A percentile compares a stretch with the other conserved stretches of the same genome.
phyloP scores from a whole-genome alignment of 345 rosid genomes.

The Aegle marmelos region DNA sequence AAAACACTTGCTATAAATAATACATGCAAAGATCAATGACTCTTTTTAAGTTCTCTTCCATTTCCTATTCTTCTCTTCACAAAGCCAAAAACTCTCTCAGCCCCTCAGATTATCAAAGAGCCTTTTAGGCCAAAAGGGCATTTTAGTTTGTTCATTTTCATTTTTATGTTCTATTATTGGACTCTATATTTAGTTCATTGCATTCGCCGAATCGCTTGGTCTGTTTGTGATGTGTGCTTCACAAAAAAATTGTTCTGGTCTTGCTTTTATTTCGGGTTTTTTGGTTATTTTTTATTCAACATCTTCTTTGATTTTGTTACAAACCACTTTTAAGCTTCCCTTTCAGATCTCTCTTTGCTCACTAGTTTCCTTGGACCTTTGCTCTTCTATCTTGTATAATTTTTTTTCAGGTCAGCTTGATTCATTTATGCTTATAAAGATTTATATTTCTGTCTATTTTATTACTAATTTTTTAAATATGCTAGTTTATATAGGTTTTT shows the following conservation, averaged over 20 bases:
- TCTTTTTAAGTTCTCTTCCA: background rate
- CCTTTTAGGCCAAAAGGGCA: conserved; percentile 6
- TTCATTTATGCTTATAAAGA: background rate
- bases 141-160: too few relatives aligned
- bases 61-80: background rate
- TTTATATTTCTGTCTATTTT: too few relatives aligned
- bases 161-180: background rate
- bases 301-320: background rate
- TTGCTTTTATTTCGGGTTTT: conserved; percentile 5
- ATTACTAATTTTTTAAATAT: background rate
- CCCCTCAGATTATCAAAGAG: too few relatives aligned
- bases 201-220: conserved; percentile 12
- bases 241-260: background rate
- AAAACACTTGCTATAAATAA: background rate
- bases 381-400: background rate
- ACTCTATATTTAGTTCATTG: conserved; percentile 11
- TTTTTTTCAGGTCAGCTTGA: background rate
- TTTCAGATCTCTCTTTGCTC: background rate
- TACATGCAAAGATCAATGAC: background rate
- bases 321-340: background rate
- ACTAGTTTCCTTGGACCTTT: background rate
- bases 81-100: background rate
- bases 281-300: background rate
- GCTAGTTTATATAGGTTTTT: background rate
- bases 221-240: conserved; percentile 7